phyloP scores from a whole-genome alignment of 345 rosid species.

The Moricandia arvensis region DNA sequence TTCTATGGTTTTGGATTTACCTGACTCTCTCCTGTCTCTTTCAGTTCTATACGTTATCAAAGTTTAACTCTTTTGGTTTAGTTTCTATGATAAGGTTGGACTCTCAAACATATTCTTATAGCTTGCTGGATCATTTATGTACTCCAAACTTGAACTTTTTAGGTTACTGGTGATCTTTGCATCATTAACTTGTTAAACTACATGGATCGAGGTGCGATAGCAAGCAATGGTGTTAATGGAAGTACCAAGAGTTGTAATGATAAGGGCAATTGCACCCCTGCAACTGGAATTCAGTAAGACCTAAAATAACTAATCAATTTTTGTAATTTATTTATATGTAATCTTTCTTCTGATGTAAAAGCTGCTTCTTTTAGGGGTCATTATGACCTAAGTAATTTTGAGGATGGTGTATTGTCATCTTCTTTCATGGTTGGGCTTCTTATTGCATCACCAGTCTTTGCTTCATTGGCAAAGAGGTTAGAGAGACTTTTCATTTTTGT shows the following conservation, averaged over 20 bases:
- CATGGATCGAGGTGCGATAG: slow-evolving; percentile 87
- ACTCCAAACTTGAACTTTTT: not conserved
- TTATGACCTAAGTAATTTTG: slow-evolving; percentile 68
- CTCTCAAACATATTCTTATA: not conserved
- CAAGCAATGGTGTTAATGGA: slow-evolving; percentile 93
- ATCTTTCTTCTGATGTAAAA: not conserved
- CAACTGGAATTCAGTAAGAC: slow-evolving; percentile 84
- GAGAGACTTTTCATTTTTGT: not conserved
- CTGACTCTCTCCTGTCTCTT: not conserved
- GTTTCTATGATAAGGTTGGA: not conserved
- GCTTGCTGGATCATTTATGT: not conserved
- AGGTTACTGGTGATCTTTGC: slow-evolving; percentile 80
- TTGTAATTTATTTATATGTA: not conserved
- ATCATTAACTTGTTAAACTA: slow-evolving; percentile 78
- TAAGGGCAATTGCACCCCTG: slow-evolving; percentile 58
- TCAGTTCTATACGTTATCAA: not conserved
- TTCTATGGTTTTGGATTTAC: too few relatives aligned
- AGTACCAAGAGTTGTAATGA: slow-evolving; percentile 57
- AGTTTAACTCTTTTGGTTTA: not conserved
- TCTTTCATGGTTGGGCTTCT: slow-evolving; percentile 97
- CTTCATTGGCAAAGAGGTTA: slow-evolving; percentile 84
- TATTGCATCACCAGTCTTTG: slow-evolving; percentile 83
- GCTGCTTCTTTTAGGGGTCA: slow-evolving; percentile 55
- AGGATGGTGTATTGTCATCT: slow-evolving; percentile 90
- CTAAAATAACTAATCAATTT: not conserved